A percentile compares a stretch with the other conserved stretches of the same genome.
Evolutionary conservation across 2,329 filamentous ascomycete species (phyloP).

Genomic region (Fusarium haematococcum): DNA sequence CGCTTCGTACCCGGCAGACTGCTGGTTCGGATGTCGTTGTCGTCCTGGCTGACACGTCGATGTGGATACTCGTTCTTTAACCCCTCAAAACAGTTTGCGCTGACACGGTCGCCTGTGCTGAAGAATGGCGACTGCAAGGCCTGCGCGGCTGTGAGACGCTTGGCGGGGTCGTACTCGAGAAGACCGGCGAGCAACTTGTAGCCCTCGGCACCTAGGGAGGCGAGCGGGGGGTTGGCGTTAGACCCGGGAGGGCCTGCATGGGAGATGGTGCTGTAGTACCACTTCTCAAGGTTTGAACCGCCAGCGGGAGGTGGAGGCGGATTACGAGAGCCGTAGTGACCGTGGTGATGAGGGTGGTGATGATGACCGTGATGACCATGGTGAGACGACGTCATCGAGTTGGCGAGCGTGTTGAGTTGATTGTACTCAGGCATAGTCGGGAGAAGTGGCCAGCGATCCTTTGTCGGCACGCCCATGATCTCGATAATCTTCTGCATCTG

Average conservation of each 20-base stretch:
- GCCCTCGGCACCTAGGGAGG: slow-evolving; percentile 78
- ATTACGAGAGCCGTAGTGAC: slow-evolving; percentile 53
- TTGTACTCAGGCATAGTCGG: slow-evolving; percentile 87
- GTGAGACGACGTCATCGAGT: slow-evolving; percentile 58
- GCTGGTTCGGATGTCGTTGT: slow-evolving; percentile 93
- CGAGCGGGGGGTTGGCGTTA: slow-evolving; percentile 54
- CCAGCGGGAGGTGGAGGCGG: slow-evolving; percentile 45
- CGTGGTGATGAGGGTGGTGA: slow-evolving; percentile 61
- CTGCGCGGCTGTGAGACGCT: slow-evolving; percentile 86
- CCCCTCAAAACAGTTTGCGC: slow-evolving; percentile 90
- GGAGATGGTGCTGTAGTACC: slow-evolving; percentile 80
- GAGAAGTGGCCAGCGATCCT: slow-evolving; percentile 89
- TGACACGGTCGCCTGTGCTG: slow-evolving; percentile 76
- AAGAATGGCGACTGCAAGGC: slow-evolving; percentile 96
- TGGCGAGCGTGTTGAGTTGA: slow-evolving; percentile 71
- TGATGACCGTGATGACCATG: slow-evolving; percentile 55
- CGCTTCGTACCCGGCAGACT: slow-evolving; percentile 93
- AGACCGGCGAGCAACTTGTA: slow-evolving; percentile 84
- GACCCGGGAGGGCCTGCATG: slow-evolving; percentile 57
- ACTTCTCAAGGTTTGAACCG: slow-evolving; percentile 75
- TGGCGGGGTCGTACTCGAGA: slow-evolving; percentile 92
- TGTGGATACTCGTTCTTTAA: slow-evolving; percentile 90
- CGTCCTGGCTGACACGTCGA: slow-evolving; percentile 90
- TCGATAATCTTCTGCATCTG: slow-evolving; percentile 99
- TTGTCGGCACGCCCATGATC: slow-evolving; percentile 90